Conservation (phyloP, 805 yeast genomes). For the Wickerhamia fluorescens region DNA sequence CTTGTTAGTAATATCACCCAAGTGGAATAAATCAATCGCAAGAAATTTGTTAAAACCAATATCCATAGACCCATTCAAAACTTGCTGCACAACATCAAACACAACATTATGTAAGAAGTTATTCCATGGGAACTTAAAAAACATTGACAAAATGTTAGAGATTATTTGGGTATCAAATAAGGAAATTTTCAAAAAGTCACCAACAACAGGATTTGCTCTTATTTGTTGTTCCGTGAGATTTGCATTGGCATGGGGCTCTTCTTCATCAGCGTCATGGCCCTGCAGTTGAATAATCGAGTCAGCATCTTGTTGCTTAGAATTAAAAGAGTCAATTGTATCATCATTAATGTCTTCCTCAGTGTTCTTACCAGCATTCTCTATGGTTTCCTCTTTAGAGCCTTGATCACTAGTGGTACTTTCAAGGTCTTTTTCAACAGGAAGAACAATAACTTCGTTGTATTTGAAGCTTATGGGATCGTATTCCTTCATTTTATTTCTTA, state of each 20-base stretch:
- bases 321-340: slow-evolving; percentile 34
- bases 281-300: slow-evolving; percentile 16
- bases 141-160: slow-evolving; percentile 35
- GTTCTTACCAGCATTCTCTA: slow-evolving; percentile 4
- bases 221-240: slow-evolving; percentile 37
- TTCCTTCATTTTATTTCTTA: slow-evolving; percentile 33
- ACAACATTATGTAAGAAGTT: slow-evolving; percentile 42
- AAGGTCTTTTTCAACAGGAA: slow-evolving; percentile 20
- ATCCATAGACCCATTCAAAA: slow-evolving; percentile 41
- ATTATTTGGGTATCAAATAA: slow-evolving; percentile 38
- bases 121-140: slow-evolving; percentile 42
- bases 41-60: slow-evolving; percentile 41
- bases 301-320: slow-evolving; percentile 15
- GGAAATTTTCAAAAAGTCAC: slow-evolving; percentile 36
- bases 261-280: slow-evolving; percentile 26
- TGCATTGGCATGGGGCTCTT: slow-evolving; percentile 38
- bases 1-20: slow-evolving; percentile 34
- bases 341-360: too few relatives aligned
- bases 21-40: slow-evolving; percentile 53
- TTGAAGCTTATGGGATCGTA: slow-evolving; percentile 39
- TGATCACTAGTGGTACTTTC: slow-evolving; percentile 4
- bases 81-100: slow-evolving; percentile 42
- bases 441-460: slow-evolving; percentile 36
- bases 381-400: slow-evolving; percentile 6
- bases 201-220: slow-evolving; percentile 36